Conservation (phyloP, 345 rosid species). For the Populus euphratica region DNA sequence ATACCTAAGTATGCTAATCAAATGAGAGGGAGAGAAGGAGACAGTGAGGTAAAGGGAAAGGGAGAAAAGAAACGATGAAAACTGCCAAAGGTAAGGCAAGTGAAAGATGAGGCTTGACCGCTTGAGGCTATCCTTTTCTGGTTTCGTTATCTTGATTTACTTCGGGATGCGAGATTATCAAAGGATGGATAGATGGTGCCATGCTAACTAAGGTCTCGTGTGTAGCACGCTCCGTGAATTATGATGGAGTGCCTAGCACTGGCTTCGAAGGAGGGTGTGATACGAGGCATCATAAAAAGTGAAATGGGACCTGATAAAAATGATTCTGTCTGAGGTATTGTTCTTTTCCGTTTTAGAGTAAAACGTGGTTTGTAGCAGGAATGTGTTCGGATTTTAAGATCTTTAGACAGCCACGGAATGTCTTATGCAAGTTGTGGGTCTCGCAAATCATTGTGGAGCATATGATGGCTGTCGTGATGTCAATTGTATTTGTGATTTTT, state of each 20-base stretch:
- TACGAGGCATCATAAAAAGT: not conserved
- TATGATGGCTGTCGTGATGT: no score
- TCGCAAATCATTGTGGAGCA: no score
- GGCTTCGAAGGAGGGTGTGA: not conserved
- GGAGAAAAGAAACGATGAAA: not conserved
- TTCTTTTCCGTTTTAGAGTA: no score
- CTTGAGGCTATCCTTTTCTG: slow-evolving; percentile 4
- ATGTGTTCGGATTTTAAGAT: no score
- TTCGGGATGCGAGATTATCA: no score
- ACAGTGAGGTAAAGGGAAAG: no score
- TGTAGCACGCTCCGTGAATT: not conserved
- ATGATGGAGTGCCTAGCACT: not conserved
- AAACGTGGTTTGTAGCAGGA: no score
- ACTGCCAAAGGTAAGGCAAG: not conserved
- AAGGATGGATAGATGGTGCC: not conserved
- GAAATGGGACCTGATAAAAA: not conserved
- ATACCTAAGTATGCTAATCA: not conserved
- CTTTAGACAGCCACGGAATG: no score
- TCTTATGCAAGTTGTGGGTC: no score
- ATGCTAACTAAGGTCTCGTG: not conserved
- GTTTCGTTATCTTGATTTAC: not conserved
- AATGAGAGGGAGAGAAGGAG: not conserved
- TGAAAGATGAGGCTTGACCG: not conserved
- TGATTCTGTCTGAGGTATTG: not conserved
- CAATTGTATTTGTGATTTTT: no score